Evolutionary conservation across 1,284 basidiomycete species (phyloP).

Genomic region (Prillingera fragicola): DNA sequence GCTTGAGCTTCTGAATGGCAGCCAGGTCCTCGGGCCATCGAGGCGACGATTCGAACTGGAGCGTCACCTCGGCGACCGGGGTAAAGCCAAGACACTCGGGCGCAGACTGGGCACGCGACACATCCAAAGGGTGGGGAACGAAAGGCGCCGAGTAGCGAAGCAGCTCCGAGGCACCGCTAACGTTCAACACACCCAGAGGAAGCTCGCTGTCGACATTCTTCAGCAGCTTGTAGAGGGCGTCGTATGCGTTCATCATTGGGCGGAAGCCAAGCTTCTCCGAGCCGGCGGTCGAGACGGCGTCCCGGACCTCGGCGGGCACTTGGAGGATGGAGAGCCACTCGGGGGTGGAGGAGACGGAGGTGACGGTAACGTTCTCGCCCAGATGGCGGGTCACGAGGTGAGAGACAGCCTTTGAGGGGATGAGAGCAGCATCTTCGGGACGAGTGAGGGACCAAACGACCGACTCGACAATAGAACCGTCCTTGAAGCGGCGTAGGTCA

Average conservation of each 20-base stretch:
- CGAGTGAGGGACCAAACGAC: conserved; percentile 71
- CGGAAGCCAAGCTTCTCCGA: conserved; percentile 61
- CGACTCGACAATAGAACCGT: conserved; percentile 85
- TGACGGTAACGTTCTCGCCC: conserved; percentile 55
- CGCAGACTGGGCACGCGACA: conserved; percentile 47
- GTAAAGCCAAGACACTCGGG: conserved; percentile 59
- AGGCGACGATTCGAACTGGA: conserved; percentile 86
- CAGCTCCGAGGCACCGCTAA: conserved; percentile 63
- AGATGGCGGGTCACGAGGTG: conserved; percentile 75
- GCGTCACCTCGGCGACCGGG: conserved; percentile 63
- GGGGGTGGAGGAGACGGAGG: conserved; percentile 47
- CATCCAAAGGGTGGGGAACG: conserved; percentile 58
- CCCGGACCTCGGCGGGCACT: conserved; percentile 56
- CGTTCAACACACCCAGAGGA: conserved; percentile 72
- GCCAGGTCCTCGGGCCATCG: conserved; percentile 92
- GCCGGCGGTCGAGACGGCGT: conserved; percentile 48
- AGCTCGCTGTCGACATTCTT: conserved; percentile 71
- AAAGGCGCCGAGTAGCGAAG: conserved; percentile 82
- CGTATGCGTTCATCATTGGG: conserved; percentile 71
- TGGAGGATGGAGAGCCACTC: conserved; percentile 59
- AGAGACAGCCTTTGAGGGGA: conserved; percentile 68
- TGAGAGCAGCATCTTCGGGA: conserved; percentile 68
- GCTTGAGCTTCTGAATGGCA: conserved; percentile 90
- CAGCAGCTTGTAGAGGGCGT: conserved; percentile 68
- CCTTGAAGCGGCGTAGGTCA: conserved; percentile 94